Base-by-base conservation (phyloP, 1,284 basidiomycete genomes). In the Cystobasidiaceae sp. region DNA sequence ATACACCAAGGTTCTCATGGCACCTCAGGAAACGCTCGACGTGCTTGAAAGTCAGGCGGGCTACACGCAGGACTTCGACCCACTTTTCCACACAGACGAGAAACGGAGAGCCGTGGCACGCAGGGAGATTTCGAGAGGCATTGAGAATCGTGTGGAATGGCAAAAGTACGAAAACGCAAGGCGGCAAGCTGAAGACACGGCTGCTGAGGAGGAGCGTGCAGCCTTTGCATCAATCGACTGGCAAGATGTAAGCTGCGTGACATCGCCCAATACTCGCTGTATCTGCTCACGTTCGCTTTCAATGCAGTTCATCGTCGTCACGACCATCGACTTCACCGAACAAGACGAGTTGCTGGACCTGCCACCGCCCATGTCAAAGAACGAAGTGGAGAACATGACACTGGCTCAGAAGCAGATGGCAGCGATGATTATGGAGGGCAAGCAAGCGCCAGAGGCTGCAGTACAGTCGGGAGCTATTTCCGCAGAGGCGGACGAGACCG, bases 181-280 rank as follows among this genome's bases (percentile, higher is more conserved):
- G 76, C 86, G 91, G 70, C 88, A 91, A 79, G 88, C 87, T 75
- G 83, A 86, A 54, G 84, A 90, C 71, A 89, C 94, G 72, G 90
- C 96, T 72, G 85, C 88, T 69, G 93, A 97, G 76, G 89, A 88
- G 52, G 89, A 93, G 75, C 80, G 85, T 78, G 83, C 85, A 75
- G 92, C 91, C 8, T 93, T 97, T 75, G 89, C 91, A 50, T 90
- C 93, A 75, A 97, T 99, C 74, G 96, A 98, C 76, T 99, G 96
- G 96, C 92, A 98, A 74, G 96, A 98, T 78, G 61, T 64, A 52
- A 64, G 61, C 21, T 27, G 4, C 2, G 23, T 30, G 15, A 1
- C 1, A 45, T 28, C 27, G 34, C 28, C 25, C 34, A 17, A 41
- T n/a, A 19, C 39, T 33, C 13, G 9, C 25, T 19, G 4, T 19